These are phyloP conservation scores for Cenchrus purpureus DNA, from an alignment of 176 grass and related monocot genomes.

Conservation along the genomic window DNA sequence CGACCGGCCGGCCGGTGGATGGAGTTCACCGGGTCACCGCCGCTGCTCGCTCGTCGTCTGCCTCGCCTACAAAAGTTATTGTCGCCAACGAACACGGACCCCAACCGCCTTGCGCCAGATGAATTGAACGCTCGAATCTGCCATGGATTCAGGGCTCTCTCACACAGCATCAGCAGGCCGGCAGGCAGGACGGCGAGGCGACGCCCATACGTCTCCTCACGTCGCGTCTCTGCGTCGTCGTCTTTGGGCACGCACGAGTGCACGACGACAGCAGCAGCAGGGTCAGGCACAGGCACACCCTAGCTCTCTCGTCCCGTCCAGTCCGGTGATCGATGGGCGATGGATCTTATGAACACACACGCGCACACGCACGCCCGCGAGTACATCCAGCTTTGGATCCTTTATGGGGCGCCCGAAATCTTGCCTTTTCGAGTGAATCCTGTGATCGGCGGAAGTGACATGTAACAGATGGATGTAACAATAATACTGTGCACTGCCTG, in stretches of 20 bases:
- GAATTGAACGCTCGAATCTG: constrained; percentile 19
- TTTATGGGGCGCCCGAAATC: constrained; percentile 8
- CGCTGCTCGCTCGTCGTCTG: background rate
- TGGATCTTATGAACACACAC: background rate
- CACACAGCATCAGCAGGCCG: no score
- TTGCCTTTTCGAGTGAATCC: constrained; percentile 12
- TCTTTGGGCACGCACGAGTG: background rate
- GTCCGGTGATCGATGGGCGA: background rate
- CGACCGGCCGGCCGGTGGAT: background rate
- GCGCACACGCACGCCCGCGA: no score
- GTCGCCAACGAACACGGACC: background rate
- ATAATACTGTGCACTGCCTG: background rate
- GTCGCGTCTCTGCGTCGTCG: background rate
- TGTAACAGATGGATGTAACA: background rate
- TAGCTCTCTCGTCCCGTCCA: background rate
- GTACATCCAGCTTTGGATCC: background rate
- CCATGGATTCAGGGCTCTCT: background rate
- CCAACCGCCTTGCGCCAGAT: constrained; percentile 4
- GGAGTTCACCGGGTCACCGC: background rate
- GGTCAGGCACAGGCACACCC: background rate
- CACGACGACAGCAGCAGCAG: background rate
- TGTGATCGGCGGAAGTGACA: constrained; percentile 18
- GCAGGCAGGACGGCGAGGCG: no score
- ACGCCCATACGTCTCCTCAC: constrained; percentile 25
- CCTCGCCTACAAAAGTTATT: background rate